These are phyloP conservation scores for Yamadazyma diddensiae DNA, from an alignment of 1,139 yeast species.

Conservation along the genomic window DNA sequence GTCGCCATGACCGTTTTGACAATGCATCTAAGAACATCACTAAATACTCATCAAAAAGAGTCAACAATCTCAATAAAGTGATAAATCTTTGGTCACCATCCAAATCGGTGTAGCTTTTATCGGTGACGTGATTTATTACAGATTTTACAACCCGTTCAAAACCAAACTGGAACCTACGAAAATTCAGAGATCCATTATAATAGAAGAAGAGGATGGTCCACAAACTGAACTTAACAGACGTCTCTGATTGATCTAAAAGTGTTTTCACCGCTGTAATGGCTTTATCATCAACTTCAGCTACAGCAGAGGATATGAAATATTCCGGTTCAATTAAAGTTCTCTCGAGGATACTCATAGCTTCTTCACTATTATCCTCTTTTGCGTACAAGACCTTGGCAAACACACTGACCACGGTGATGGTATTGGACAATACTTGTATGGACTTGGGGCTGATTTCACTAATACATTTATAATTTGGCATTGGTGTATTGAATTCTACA, in stretches of 20 bases:
- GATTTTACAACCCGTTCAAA: constrained; percentile 45
- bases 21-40: constrained; percentile 20
- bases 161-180: constrained; percentile 48
- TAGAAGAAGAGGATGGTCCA: constrained; percentile 74
- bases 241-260: constrained; percentile 61
- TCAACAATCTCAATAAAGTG: constrained; percentile 27
- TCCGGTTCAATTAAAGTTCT: constrained; percentile 36
- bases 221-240: constrained; percentile 64
- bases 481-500: constrained; percentile 6
- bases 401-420: constrained; percentile 61
- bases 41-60: constrained; percentile 31
- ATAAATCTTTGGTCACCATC: constrained; percentile 14
- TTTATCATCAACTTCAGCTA: constrained; percentile 15
- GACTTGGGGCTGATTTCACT: constrained; percentile 52
- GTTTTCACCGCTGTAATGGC: constrained; percentile 48
- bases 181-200: constrained; percentile 44
- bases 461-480: constrained; percentile 56
- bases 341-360: constrained; percentile 54
- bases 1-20: constrained; percentile 21
- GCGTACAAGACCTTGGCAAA: constrained; percentile 58
- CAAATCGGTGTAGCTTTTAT: constrained; percentile 12
- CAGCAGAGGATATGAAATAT: constrained; percentile 4
- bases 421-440: constrained; percentile 61
- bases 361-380: constrained; percentile 33
- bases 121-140: constrained; percentile 21